Evolutionary conservation across 257 asterid species (phyloP), one percentile per base, ranked within the genome.

Genomic region (Scutellaria barbata): DNA sequence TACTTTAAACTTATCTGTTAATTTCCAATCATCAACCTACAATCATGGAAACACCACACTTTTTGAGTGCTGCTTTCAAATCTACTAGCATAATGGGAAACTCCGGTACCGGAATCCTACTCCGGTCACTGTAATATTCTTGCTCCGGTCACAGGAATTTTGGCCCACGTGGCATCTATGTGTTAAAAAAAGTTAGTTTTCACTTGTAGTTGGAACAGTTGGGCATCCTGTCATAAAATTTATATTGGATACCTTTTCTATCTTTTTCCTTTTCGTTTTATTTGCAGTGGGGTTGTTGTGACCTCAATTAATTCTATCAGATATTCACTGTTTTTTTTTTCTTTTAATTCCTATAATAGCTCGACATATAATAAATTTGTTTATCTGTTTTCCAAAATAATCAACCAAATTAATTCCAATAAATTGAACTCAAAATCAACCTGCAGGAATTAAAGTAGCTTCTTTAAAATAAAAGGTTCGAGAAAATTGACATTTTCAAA

Each of bases 31-130:
- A 42, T 63, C 40, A 11, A 51, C 10, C 41, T 53, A 11, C 75
- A 45, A 47, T 50, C 63, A 63, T 53, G 66, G 45, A 40, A 53
- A 25, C 52, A 18, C 65, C 70, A 61, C 71, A 72, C 37, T 61
- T 10, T 39, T 1, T 1, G 3, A 3, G 1, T 1, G 30, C 3
- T 1, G 33, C 20, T 20, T 51, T 48, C 11, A 7, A 37, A 37
- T 37, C 30, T 39, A 61, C 50, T 5, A 50, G 63, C 5, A 40
- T 17, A 20, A 5, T 8, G 22, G 43, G 11, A 45, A 14, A 63
- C 69, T 53, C 72, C 58, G 58, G 58, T 4, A 59, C 77, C 72
- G 72, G 77, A 54, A n/a, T 52, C 47, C 5, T 12, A 5, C 2
- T 51, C 22, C 37, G 1, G 18, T 30, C 35, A 4, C 35, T 4